Conservation (phyloP, 2,329 filamentous ascomycete species). For the Emergomyces pasteurianus region DNA sequence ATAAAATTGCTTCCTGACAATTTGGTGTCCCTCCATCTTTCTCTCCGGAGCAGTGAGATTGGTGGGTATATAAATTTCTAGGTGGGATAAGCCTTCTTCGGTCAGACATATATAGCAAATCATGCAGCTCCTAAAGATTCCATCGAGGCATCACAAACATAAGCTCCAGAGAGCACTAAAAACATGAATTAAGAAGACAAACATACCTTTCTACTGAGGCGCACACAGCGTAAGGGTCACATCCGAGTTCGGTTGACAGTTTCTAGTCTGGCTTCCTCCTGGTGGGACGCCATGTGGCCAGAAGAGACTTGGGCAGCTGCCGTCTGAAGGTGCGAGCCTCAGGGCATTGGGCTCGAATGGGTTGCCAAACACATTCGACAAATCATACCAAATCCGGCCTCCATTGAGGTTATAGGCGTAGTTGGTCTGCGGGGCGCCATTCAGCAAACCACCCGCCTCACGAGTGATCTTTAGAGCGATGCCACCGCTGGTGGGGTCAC, state of each 20-base stretch:
- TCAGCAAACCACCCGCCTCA: constrained; percentile 23
- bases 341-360: constrained; percentile 24
- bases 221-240: constrained; percentile 21
- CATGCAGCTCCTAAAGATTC: background rate
- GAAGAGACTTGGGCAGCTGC: constrained; percentile 18
- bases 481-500: constrained; percentile 28
- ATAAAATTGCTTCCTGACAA: background rate
- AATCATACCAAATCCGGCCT: constrained; percentile 29
- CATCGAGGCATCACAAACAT: background rate
- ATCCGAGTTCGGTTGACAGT: constrained; percentile 16
- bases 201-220: background rate
- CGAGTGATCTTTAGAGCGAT: constrained; percentile 33
- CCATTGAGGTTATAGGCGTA: constrained; percentile 32
- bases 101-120: background rate
- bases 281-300: constrained; percentile 22
- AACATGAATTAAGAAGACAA: background rate
- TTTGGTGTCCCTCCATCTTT: background rate
- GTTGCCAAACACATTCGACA: constrained; percentile 33
- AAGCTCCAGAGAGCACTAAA: background rate
- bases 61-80: background rate
- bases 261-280: constrained; percentile 21
- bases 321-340: constrained; percentile 15
- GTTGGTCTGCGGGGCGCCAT: constrained; percentile 26
- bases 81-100: background rate
- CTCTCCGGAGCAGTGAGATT: no score